Evolutionary conservation across 352 stramenopile genomes (phyloP).

Genomic region (Aphanomyces invadans): DNA sequence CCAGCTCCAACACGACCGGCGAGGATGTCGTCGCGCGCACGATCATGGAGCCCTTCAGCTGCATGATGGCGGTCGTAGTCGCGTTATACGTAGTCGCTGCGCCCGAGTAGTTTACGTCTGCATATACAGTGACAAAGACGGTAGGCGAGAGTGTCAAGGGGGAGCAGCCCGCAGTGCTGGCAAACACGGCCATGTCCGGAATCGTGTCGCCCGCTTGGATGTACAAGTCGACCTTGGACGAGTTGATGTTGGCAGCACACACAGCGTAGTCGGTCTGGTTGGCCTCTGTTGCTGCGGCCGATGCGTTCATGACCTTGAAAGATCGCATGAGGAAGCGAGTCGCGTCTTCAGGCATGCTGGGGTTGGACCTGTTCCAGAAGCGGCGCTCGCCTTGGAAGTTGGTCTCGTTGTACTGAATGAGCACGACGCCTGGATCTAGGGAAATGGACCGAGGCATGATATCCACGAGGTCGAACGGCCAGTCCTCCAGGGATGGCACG

Average conservation of each 20-base stretch:
- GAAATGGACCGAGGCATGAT: neutral
- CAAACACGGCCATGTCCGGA: neutral
- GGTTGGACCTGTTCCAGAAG: neutral
- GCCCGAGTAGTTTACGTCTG: neutral
- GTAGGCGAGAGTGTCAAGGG: neutral
- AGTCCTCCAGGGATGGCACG: constrained; percentile 1
- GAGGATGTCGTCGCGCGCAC: too few species aligned
- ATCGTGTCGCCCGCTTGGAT: neutral
- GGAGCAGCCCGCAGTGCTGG: neutral
- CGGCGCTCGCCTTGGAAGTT: neutral
- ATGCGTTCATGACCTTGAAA: neutral
- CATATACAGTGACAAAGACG: neutral
- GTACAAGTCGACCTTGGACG: neutral
- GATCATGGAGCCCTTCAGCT: too few species aligned
- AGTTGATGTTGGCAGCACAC: neutral
- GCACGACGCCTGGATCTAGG: neutral
- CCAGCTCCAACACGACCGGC: too few species aligned
- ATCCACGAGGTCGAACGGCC: neutral
- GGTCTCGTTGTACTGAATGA: neutral
- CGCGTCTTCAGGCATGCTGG: neutral
- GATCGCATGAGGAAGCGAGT: neutral
- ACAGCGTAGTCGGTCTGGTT: neutral
- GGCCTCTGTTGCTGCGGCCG: neutral
- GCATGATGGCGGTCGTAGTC: neutral
- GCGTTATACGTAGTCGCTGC: too few species aligned